Evolutionary conservation across 345 rosid species (phyloP).

Genomic region (Populus davidiana): DNA sequence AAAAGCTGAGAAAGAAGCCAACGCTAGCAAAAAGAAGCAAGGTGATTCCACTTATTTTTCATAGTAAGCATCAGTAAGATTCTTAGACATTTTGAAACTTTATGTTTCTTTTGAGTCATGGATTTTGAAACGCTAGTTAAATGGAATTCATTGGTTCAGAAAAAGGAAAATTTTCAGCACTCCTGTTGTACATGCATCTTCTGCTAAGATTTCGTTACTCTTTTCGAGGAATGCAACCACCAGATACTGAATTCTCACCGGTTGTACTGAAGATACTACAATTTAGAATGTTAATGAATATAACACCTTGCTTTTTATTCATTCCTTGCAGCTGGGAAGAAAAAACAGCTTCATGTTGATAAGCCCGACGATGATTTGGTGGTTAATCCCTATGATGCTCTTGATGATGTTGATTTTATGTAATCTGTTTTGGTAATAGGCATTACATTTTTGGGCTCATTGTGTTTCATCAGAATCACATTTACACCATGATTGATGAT

Average conservation of each 20-base stretch:
- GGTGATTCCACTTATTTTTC: conserved; percentile 32
- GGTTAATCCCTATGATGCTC: conserved; percentile 46
- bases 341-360: conserved; percentile 77
- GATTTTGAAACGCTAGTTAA: background rate
- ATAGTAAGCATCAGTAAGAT: background rate
- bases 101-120: background rate
- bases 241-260: background rate
- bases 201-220: background rate
- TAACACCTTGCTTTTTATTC: background rate
- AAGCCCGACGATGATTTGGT: conserved; percentile 70
- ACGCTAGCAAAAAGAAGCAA: conserved; percentile 71
- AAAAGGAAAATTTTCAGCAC: background rate
- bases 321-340: conserved; percentile 52
- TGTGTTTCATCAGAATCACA: conserved; percentile 3
- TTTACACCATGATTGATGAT: conserved; percentile 6
- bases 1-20: conserved; percentile 84
- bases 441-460: background rate
- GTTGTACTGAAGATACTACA: background rate
- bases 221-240: background rate
- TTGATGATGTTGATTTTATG: conserved; percentile 89
- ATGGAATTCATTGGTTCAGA: background rate
- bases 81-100: background rate
- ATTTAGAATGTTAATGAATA: background rate
- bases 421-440: conserved; percentile 26
- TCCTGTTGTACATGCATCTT: background rate